These are phyloP conservation scores for Mortierella sp. DNA, from an alignment of 371 early-diverging fungal species.

Conservation along the genomic window DNA sequence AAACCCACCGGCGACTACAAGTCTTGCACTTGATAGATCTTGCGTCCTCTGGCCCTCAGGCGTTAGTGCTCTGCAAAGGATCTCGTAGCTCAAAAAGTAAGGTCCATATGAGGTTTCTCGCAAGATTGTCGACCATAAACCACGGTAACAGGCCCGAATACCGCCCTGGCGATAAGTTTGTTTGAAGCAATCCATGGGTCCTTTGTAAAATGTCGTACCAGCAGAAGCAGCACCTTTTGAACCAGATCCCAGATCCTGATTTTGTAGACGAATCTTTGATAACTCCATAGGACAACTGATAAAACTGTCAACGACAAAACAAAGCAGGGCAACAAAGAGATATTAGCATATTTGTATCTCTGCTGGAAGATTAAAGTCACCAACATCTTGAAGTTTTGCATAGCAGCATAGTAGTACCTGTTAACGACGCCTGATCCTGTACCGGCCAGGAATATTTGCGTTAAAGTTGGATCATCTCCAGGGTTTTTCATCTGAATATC, in stretches of 20 bases:
- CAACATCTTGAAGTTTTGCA: not conserved
- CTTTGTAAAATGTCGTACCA: slow-evolving; percentile 54
- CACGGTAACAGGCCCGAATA: slow-evolving; percentile 74
- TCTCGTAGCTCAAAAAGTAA: slow-evolving; percentile 82
- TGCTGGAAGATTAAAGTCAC: not conserved
- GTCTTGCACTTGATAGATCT: slow-evolving; percentile 65
- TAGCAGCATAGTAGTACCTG: slow-evolving; percentile 56
- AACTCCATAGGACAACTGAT: slow-evolving; percentile 76
- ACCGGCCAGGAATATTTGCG: slow-evolving; percentile 72
- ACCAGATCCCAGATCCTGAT: slow-evolving; percentile 57
- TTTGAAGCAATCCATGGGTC: slow-evolving; percentile 73
- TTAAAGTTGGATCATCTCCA: slow-evolving; percentile 44
- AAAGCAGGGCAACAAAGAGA: not conserved
- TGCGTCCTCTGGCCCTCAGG: slow-evolving; percentile 55
- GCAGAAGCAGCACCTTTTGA: not conserved
- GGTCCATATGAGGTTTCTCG: slow-evolving; percentile 85
- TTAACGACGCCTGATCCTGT: slow-evolving; percentile 74
- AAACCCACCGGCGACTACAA: slow-evolving; percentile 80
- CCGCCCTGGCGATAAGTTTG: slow-evolving; percentile 70
- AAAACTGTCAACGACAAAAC: slow-evolving; percentile 50
- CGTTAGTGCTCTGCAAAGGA: slow-evolving; percentile 62
- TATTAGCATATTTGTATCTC: not conserved
- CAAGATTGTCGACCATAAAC: slow-evolving; percentile 71
- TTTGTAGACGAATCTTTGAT: slow-evolving; percentile 76
- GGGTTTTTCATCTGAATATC: slow-evolving; percentile 60